Evolutionary conservation across 768 basidiomycete genomes (phyloP).

Genomic region (Postia placenta): DNA sequence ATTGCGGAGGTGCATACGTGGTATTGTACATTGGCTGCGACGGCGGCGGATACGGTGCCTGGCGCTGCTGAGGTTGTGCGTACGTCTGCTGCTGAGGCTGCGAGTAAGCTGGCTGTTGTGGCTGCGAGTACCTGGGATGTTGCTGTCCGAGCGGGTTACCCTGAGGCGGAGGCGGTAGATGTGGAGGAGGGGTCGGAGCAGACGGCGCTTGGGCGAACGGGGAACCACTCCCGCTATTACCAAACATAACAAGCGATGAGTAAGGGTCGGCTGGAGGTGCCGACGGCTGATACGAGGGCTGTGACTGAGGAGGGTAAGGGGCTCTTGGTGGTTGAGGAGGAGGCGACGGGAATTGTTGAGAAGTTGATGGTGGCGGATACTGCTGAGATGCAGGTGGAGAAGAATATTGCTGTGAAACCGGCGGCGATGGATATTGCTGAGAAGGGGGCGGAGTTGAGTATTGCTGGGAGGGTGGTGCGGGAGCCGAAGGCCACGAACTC

Average conservation of each 20-base stretch:
- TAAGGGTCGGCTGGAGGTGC: constrained; percentile 11
- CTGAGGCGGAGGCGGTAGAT: constrained; percentile 11
- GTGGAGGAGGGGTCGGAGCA: too few relatives aligned
- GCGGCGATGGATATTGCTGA: too few relatives aligned
- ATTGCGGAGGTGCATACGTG: constrained; percentile 11
- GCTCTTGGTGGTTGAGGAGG: constrained; percentile 15
- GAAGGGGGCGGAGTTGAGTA: constrained; percentile 14
- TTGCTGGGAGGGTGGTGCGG: constrained; percentile 7
- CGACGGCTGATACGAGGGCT: constrained; percentile 5
- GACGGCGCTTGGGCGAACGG: too few relatives aligned
- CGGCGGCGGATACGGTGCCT: constrained; percentile 18
- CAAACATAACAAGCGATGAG: too few relatives aligned
- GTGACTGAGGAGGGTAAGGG: constrained; percentile 15
- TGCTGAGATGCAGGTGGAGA: constrained; percentile 13
- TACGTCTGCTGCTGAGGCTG: constrained; percentile 15
- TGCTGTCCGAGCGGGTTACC: constrained; percentile 6
- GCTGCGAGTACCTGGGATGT: too few relatives aligned
- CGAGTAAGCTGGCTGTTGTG: constrained; percentile 6
- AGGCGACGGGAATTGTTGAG: constrained; percentile 12
- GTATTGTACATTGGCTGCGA: constrained; percentile 15
- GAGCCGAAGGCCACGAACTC: constrained; percentile 10
- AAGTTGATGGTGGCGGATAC: too few relatives aligned
- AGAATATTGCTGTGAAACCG: constrained; percentile 11
- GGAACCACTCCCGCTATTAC: too few relatives aligned
- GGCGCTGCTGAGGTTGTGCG: constrained; percentile 16